Percentiles rank a stretch among this genome's conserved stretches.
Conservation (phyloP, 495 filamentous ascomycete genomes). For the Penicillium soppii region DNA sequence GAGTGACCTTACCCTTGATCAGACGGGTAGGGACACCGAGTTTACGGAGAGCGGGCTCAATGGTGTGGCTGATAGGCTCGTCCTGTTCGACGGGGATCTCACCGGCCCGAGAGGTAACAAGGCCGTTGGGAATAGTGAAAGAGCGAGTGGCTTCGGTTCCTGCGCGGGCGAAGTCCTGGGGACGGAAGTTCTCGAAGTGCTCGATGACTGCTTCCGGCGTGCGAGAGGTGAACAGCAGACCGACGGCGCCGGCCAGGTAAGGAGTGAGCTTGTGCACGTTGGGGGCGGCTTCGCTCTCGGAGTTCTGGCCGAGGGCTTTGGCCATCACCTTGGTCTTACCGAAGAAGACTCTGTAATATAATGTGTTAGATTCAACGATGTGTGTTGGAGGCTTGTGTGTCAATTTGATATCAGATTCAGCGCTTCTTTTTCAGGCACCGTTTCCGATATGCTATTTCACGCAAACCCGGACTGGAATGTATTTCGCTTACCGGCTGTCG, state of each 20-base stretch:
- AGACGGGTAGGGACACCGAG: constrained; percentile 86
- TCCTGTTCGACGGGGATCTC: constrained; percentile 79
- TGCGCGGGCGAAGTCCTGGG: constrained; percentile 85
- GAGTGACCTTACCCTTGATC: constrained; percentile 80
- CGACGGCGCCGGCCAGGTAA: constrained; percentile 79
- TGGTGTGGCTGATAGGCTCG: constrained; percentile 77
- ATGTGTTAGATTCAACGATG: background rate
- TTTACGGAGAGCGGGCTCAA: constrained; percentile 84
- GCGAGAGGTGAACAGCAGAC: constrained; percentile 85
- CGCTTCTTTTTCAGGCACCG: background rate
- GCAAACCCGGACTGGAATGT: background rate
- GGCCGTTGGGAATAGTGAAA: constrained; percentile 76
- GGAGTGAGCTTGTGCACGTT: constrained; percentile 66
- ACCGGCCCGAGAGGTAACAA: constrained; percentile 70
- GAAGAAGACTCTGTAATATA: constrained; percentile 76
- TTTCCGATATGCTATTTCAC: background rate
- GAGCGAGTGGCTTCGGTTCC: constrained; percentile 69
- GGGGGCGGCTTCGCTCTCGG: constrained; percentile 73
- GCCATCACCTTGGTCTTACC: constrained; percentile 99
- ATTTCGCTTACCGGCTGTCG: constrained; percentile 69
- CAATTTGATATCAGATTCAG: constrained; percentile 6
- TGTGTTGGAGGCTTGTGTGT: background rate
- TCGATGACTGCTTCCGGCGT: constrained; percentile 56
- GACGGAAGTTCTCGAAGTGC: constrained; percentile 67
- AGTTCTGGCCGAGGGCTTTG: constrained; percentile 74